These are phyloP conservation scores for Colletotrichum scovillei DNA, from an alignment of 2,329 filamentous ascomycete species.

Conservation along the genomic window DNA sequence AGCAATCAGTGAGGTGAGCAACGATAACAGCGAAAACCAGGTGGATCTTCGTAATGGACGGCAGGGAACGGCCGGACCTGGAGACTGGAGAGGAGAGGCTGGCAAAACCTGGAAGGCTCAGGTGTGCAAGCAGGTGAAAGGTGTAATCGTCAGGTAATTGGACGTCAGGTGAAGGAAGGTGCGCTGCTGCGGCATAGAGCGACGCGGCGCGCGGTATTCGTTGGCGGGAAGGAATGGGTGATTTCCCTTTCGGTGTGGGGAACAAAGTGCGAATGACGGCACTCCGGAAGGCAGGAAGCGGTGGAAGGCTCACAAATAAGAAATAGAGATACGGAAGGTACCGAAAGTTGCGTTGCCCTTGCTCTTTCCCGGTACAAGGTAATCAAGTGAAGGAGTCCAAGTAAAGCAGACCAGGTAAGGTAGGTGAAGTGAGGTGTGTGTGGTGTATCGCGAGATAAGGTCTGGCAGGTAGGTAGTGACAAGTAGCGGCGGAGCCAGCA, in stretches of 20 bases:
- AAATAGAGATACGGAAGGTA: neutral
- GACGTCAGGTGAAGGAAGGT: neutral
- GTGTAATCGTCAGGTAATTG: neutral
- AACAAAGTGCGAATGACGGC: neutral
- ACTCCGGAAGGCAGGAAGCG: neutral
- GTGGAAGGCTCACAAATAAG: neutral
- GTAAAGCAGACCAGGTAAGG: neutral
- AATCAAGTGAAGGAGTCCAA: neutral
- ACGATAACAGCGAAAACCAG: no score
- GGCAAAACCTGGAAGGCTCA: neutral
- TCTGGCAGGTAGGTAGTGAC: neutral
- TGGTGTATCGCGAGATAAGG: neutral
- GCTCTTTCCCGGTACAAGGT: neutral
- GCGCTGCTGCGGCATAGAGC: neutral
- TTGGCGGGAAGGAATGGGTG: constrained; percentile 4
- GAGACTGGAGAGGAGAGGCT: neutral
- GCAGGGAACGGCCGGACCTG: neutral
- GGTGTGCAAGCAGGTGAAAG: neutral
- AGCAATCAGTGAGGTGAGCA: neutral
- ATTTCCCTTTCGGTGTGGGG: neutral
- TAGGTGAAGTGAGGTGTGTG: neutral
- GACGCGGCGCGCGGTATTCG: constrained; percentile 9
- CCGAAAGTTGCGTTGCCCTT: neutral
- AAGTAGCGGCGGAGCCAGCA: neutral
- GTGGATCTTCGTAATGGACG: neutral